These are phyloP conservation scores for Nicotiana otophora DNA, from an alignment of 257 asterid genomes.

Conservation along the genomic window DNA sequence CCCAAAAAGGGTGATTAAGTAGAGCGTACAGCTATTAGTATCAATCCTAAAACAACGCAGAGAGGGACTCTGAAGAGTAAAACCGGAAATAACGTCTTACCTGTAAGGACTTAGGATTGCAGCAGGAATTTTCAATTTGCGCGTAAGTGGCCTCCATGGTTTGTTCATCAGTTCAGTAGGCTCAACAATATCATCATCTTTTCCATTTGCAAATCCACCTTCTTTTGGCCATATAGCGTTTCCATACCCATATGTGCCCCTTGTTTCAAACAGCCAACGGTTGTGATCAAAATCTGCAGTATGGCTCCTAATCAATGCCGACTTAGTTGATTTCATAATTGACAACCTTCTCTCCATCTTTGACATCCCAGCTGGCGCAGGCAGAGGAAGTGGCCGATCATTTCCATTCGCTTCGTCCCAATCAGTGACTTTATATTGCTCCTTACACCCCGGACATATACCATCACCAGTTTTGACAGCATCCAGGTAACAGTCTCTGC, in stretches of 20 bases:
- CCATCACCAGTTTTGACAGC: constrained; percentile 60
- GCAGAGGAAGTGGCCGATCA: constrained; percentile 41
- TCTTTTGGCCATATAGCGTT: constrained; percentile 88
- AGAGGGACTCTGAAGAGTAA: not conserved
- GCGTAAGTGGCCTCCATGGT: constrained; percentile 84
- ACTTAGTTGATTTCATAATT: constrained; percentile 54
- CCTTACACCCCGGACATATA: constrained; percentile 72
- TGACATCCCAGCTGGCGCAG: constrained; percentile 55
- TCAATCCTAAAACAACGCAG: not conserved
- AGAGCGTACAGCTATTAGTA: not conserved
- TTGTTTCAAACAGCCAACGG: constrained; percentile 72
- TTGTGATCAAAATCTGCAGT: constrained; percentile 74
- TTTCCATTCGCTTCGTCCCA: constrained; percentile 44
- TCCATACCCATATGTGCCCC: constrained; percentile 78
- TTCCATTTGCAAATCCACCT: constrained; percentile 41
- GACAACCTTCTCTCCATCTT: constrained; percentile 66
- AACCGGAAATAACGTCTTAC: constrained; percentile 19
- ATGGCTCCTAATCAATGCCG: constrained; percentile 65
- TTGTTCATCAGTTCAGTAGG: constrained; percentile 46
- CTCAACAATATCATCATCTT: constrained; percentile 34
- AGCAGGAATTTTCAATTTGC: constrained; percentile 65
- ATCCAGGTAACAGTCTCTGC: constrained; percentile 64
- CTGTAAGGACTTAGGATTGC: constrained; percentile 76
- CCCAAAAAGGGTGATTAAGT: not conserved
- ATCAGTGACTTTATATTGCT: constrained; percentile 53